Conservation (phyloP, 108 stramenopile species). For the Pseudonitzschia multiseries region DNA sequence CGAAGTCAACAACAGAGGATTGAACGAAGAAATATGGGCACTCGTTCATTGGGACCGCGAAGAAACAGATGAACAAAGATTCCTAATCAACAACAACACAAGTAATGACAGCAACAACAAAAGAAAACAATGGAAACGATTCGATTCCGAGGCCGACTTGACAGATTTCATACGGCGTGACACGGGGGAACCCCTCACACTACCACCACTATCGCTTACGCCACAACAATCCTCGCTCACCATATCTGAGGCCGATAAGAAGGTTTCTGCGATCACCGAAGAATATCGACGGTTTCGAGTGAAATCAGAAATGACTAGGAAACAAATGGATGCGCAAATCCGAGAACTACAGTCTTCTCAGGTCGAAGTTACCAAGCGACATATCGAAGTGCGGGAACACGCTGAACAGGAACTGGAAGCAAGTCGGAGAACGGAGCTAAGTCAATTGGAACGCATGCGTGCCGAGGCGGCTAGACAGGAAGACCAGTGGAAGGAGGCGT, state of each 20-base stretch:
- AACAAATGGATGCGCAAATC: constrained; percentile 78
- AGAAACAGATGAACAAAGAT: constrained; percentile 34
- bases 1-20: constrained; percentile 18
- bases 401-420: constrained; percentile 17
- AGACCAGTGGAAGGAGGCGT: constrained; percentile 87
- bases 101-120: constrained; percentile 28
- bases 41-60: constrained; percentile 66
- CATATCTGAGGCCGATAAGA: constrained; percentile 56
- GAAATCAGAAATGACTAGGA: constrained; percentile 73
- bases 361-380: constrained; percentile 64
- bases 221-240: constrained; percentile 76
- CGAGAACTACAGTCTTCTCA: constrained; percentile 72
- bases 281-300: constrained; percentile 88
- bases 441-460: constrained; percentile 43
- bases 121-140: constrained; percentile 71
- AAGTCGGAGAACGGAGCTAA: constrained; percentile 29
- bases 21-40: constrained; percentile 77
- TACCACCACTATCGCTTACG: constrained; percentile 78
- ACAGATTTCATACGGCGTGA: constrained; percentile 81
- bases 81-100: constrained; percentile 19
- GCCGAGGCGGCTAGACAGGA: constrained; percentile 80
- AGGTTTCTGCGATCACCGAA: constrained; percentile 71
- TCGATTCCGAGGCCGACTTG: constrained; percentile 66
- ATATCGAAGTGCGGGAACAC: constrained; percentile 67
- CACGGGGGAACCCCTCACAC: constrained; percentile 79